phyloP scores from a whole-genome alignment of 345 rosid genomes.

The Adansonia digitata region DNA sequence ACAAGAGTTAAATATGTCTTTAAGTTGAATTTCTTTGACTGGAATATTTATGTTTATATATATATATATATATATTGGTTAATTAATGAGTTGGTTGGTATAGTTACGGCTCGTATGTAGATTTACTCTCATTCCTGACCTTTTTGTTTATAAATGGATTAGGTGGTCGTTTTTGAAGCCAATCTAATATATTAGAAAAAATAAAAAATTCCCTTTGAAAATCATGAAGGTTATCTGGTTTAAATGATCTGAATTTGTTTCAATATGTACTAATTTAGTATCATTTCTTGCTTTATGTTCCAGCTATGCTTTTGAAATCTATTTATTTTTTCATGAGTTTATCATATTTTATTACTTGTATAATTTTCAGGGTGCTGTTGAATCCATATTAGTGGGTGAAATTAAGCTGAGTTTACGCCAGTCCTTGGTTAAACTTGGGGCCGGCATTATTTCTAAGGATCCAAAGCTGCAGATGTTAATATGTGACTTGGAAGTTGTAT shows the following conservation, averaged over 20 bases:
- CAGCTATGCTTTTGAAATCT: neutral
- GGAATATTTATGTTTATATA: neutral
- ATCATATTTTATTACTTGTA: conserved; percentile 18
- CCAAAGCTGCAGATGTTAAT: conserved; percentile 84
- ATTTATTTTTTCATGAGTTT: neutral
- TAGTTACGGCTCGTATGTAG: neutral
- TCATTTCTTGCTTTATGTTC: neutral
- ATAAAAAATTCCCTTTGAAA: neutral
- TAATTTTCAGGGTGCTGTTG: conserved; percentile 80
- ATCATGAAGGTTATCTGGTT: neutral
- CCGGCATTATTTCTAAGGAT: conserved; percentile 80
- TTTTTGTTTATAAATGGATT: neutral
- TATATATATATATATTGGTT: neutral
- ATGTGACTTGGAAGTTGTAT: conserved; percentile 76
- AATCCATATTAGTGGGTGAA: conserved; percentile 86
- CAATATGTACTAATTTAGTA: neutral
- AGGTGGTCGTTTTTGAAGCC: conserved; percentile 2
- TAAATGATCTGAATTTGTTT: neutral
- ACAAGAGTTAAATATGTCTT: neutral
- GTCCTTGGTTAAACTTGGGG: conserved; percentile 90
- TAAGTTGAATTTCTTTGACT: neutral
- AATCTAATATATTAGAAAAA: neutral
- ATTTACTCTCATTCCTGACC: neutral
- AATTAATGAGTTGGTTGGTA: neutral
- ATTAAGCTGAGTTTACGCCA: conserved; percentile 85